These are phyloP conservation scores for Sugiyamaella floridensis DNA, from an alignment of 805 yeast species.

Conservation along the genomic window DNA sequence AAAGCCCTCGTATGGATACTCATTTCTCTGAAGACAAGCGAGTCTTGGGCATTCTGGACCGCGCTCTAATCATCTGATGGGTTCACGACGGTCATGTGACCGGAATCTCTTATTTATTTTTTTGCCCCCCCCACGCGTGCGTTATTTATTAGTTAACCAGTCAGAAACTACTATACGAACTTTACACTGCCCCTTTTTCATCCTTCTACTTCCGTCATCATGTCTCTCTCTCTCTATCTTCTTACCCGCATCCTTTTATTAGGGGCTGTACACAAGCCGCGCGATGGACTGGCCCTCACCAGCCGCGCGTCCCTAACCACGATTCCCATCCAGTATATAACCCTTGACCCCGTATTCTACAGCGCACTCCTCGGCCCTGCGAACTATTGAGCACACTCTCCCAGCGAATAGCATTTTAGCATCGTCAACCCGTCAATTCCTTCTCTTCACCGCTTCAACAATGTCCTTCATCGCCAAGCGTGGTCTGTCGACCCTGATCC, in stretches of 20 bases:
- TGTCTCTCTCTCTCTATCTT: no score
- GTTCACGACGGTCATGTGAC: neutral
- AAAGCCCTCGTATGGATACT: neutral
- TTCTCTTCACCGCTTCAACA: conserved; percentile 3
- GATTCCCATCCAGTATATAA: neutral
- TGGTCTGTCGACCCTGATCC: conserved; percentile 89
- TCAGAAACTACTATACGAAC: neutral
- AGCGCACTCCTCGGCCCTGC: neutral
- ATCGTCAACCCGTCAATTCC: neutral
- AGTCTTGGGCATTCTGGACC: conserved; percentile 15
- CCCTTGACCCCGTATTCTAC: neutral
- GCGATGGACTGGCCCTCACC: neutral
- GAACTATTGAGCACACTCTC: neutral
- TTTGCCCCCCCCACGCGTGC: no score
- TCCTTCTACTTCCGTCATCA: no score
- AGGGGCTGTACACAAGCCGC: no score
- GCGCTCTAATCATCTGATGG: conserved; percentile 10
- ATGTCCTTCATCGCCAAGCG: conserved; percentile 90
- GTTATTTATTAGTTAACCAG: neutral
- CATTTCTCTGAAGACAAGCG: conserved; percentile 15
- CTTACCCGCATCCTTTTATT: no score
- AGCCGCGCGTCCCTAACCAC: neutral
- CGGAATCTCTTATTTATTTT: neutral
- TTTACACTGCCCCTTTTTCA: neutral
- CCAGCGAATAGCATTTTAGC: conserved; percentile 3